Evolutionary conservation across 2,329 filamentous ascomycete species (phyloP), one percentile per base, ranked within the genome.

Genomic region (Nectriaceae sp.): DNA sequence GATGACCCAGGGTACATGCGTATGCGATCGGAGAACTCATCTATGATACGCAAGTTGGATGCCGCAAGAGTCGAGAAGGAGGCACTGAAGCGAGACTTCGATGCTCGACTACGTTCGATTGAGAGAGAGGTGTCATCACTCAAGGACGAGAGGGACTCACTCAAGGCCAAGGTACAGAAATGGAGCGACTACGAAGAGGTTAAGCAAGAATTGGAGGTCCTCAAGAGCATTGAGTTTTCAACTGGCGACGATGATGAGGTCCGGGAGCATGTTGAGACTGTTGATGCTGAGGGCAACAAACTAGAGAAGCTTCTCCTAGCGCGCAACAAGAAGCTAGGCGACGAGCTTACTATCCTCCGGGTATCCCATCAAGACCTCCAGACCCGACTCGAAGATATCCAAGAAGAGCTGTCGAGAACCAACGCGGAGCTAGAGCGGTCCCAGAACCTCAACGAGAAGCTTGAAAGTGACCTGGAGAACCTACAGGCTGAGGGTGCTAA

Each of bases 201-300:
- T 40, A 97, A 94, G 71, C 89, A 95, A 56, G 95, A 99, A 70
- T 79, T 99, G 3, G 93, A 97, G 63, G 92, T 97, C 52, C 82
- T 99, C 52, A 96, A 96, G 81, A 96, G 93, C 58, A 97, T 99
- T 60, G 94, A 99, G 67, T 96, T 99, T 62, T 89, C 93, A 2
- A 93, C 90, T 1, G 92, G 90, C 6, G 89, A 93, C 53, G 91
- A 95, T 51, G 89, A 92, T 40, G 85, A 88, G 2, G 73, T 77
- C 8, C 64, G 70, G 22, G 76, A 75, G 15, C 59, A 68, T 21
- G 56, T 69, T 3, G 73, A 75, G 21, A 62, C 66, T 3, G 73
- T 75, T 20, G 53, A 61, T 24, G 56, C 70, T 5, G 85, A 84
- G 64, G 84, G 88, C 37, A 90, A 96, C 60, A 91, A 87, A 2